A percentile compares a stretch with the other conserved stretches of the same genome.
Evolutionary conservation across 164 flowering plant species (phyloP).

Genomic region (Nymphaea thermarum): DNA sequence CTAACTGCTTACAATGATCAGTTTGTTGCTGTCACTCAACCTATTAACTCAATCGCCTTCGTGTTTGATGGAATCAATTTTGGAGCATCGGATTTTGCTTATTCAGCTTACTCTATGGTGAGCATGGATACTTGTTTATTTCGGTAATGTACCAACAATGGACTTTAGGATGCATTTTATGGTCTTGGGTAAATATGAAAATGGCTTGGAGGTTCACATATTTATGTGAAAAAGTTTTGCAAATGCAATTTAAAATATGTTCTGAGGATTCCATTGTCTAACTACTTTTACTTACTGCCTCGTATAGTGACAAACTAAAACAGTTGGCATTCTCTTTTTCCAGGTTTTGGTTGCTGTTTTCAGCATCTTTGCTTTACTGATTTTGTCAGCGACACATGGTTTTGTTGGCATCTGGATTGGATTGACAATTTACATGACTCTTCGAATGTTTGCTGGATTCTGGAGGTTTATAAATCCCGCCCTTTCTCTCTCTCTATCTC

Average conservation of each 20-base stretch:
- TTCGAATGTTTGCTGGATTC: constrained; percentile 58
- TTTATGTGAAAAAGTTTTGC: no score
- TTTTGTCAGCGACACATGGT: constrained; percentile 47
- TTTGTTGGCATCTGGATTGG: constrained; percentile 86
- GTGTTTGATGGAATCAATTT: constrained; percentile 81
- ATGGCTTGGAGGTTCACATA: no score
- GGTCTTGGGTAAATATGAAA: no score
- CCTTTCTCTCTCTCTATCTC: background rate
- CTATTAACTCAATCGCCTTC: constrained; percentile 75
- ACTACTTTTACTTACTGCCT: no score
- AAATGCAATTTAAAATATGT: no score
- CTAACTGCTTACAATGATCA: constrained; percentile 12
- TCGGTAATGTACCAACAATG: no score
- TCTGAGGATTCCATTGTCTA: no score
- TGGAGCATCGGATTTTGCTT: constrained; percentile 89
- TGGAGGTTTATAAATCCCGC: constrained; percentile 45
- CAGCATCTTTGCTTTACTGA: constrained; percentile 48
- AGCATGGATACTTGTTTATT: constrained; percentile 8
- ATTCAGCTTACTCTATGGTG: constrained; percentile 74
- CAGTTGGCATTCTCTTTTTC: background rate
- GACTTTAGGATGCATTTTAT: no score
- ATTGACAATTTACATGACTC: constrained; percentile 64
- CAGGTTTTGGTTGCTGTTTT: constrained; percentile 73
- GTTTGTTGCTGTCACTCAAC: constrained; percentile 86
- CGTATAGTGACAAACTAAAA: no score